Evolutionary conservation across 1,284 basidiomycete genomes (phyloP).

Genomic region (Sporisorium sorghi): DNA sequence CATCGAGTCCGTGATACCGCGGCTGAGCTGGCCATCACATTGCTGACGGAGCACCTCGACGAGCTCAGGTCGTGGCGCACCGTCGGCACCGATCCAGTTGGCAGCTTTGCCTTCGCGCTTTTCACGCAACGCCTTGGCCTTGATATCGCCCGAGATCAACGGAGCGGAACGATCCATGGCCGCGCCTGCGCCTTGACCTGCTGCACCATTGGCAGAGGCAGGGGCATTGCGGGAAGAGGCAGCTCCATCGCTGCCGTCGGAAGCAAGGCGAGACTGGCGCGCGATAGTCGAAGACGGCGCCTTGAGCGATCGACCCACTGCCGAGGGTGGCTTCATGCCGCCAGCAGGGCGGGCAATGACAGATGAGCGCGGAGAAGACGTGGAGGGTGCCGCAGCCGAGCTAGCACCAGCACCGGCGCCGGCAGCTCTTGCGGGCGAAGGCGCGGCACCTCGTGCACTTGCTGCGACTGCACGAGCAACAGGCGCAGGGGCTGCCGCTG

Average conservation of each 20-base stretch:
- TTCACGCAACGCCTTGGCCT: conserved; percentile 80
- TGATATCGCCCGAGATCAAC: conserved; percentile 79
- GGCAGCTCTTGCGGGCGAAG: conserved; percentile 30
- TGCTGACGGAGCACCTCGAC: conserved; percentile 87
- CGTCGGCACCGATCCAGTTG: conserved; percentile 76
- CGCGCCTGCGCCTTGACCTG: conserved; percentile 25
- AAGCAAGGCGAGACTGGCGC: conserved; percentile 34
- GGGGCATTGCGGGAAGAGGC: conserved; percentile 34
- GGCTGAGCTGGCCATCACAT: conserved; percentile 86
- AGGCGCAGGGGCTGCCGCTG: conserved; percentile 15
- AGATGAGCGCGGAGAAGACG: conserved; percentile 33
- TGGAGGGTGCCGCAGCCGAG: conserved; percentile 17
- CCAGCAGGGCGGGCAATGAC: conserved; percentile 45
- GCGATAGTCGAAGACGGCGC: conserved; percentile 45
- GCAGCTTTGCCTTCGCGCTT: conserved; percentile 78
- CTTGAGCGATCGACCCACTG: conserved; percentile 53
- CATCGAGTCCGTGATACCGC: conserved; percentile 80
- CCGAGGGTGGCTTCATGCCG: conserved; percentile 53
- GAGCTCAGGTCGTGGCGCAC: conserved; percentile 84
- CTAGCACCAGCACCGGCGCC: conserved; percentile 12
- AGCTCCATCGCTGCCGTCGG: conserved; percentile 32
- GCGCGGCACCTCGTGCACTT: conserved; percentile 10
- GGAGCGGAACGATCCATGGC: conserved; percentile 69
- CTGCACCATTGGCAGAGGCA: conserved; percentile 17
- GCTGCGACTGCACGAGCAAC: conserved; percentile 15